phyloP scores from a whole-genome alignment of 495 filamentous ascomycete species.

The Penicillium turbatum region DNA sequence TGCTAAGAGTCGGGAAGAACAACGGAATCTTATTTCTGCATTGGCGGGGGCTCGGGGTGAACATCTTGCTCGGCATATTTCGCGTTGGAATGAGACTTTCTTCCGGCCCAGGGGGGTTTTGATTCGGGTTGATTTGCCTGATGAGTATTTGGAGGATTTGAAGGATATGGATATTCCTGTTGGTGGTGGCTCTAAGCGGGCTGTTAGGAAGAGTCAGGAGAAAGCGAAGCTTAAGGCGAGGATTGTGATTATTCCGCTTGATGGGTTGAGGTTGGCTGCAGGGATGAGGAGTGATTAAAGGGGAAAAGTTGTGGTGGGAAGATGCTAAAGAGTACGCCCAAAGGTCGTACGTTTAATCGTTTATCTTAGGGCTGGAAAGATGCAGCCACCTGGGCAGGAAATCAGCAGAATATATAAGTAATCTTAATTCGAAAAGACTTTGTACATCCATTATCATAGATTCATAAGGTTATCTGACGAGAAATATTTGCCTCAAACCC shows the following conservation, averaged over 20 bases:
- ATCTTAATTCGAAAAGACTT: no score
- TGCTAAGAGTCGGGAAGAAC: conserved; percentile 21
- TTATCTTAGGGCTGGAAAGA: no score
- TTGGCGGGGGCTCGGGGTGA: conserved; percentile 10
- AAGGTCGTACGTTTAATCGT: no score
- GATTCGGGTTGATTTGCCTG: conserved; percentile 36
- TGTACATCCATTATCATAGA: no score
- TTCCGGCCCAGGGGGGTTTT: conserved; percentile 31
- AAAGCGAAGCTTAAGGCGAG: conserved; percentile 26
- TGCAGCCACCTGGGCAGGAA: no score
- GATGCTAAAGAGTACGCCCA: no score
- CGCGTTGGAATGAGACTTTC: conserved; percentile 33
- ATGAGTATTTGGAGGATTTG: conserved; percentile 27
- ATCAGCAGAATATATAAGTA: no score
- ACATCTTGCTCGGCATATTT: conserved; percentile 23
- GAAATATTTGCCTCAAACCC: no score
- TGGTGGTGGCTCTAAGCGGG: not conserved
- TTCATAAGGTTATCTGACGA: no score
- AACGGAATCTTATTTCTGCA: conserved; percentile 26
- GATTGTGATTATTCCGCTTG: conserved; percentile 35
- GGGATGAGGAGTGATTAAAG: no score
- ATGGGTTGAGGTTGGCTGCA: no score
- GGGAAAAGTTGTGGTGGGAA: no score
- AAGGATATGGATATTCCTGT: conserved; percentile 23
- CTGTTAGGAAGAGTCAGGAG: conserved; percentile 6